Conservation (phyloP, 495 filamentous ascomycete species). For the Penicillium paradoxum region DNA sequence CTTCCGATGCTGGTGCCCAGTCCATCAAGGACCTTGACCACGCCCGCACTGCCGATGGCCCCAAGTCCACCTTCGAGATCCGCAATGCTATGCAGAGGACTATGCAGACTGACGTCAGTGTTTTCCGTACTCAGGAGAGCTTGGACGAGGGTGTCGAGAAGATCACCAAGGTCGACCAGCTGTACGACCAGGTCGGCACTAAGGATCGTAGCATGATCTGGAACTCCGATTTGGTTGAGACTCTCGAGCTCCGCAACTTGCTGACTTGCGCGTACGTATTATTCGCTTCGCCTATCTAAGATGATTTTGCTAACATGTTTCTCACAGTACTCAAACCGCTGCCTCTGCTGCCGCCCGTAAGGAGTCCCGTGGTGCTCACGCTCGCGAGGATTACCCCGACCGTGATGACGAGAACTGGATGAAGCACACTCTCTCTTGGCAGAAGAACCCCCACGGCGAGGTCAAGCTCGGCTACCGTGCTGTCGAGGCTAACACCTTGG, state of each 20-base stretch:
- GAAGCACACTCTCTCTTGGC: constrained; percentile 95
- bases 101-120: constrained; percentile 95
- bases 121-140: constrained; percentile 92
- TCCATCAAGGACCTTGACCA: constrained; percentile 83
- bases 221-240: constrained; percentile 97
- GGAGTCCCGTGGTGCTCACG: constrained; percentile 92
- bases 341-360: constrained; percentile 78
- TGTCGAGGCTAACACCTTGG: constrained; percentile 72
- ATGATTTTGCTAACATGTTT: constrained; percentile 6
- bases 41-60: constrained; percentile 74
- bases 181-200: constrained; percentile 76
- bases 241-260: constrained; percentile 86
- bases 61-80: constrained; percentile 81
- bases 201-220: constrained; percentile 99
- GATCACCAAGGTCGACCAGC: constrained; percentile 75
- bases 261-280: constrained; percentile 84
- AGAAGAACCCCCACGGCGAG: constrained; percentile 79
- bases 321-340: constrained; percentile 72
- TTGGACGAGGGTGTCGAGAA: constrained; percentile 79
- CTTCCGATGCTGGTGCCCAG: constrained; percentile 78
- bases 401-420: constrained; percentile 94
- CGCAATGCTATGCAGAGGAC: constrained; percentile 92
- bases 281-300: neutral
- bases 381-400: constrained; percentile 90
- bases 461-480: constrained; percentile 72